These are phyloP conservation scores for Phytophthora hibernalis DNA, from an alignment of 352 stramenopile genomes.

Conservation along the genomic window DNA sequence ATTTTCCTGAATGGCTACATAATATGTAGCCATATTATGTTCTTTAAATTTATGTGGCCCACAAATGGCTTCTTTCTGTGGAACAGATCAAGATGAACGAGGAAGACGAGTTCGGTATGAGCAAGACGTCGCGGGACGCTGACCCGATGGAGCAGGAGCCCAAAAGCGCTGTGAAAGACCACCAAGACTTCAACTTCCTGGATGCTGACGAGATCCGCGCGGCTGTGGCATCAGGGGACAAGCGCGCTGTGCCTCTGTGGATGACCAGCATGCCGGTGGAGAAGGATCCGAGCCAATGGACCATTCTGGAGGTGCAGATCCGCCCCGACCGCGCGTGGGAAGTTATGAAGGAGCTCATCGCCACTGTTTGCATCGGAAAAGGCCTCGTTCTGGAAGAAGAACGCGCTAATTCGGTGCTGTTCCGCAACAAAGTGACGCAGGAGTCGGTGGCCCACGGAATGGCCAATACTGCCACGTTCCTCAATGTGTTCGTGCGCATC, in stretches of 20 bases:
- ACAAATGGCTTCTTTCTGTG: neutral
- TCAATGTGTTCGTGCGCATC: conserved; percentile 78
- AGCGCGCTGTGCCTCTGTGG: conserved; percentile 55
- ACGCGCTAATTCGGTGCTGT: conserved; percentile 64
- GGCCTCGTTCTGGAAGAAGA: conserved; percentile 71
- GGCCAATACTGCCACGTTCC: conserved; percentile 66
- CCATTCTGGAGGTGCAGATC: conserved; percentile 73
- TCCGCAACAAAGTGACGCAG: conserved; percentile 72
- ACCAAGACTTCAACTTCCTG: conserved; percentile 76
- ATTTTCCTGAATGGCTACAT: conserved; percentile 7
- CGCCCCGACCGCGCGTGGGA: conserved; percentile 76
- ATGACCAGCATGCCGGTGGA: conserved; percentile 64
- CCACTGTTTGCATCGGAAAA: conserved; percentile 81
- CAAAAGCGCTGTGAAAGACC: conserved; percentile 62
- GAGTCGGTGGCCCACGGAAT: conserved; percentile 72
- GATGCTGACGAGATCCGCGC: conserved; percentile 40
- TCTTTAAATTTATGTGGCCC: neutral
- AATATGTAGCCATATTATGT: too few relatives aligned
- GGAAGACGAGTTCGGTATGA: conserved; percentile 82
- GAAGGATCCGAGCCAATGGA: conserved; percentile 70
- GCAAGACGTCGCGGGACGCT: conserved; percentile 59
- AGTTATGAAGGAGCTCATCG: conserved; percentile 81
- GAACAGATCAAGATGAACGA: conserved; percentile 39
- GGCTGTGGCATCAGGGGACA: conserved; percentile 36
- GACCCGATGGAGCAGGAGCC: conserved; percentile 75